Conservation (phyloP, 345 rosid species). For the Chamaenerion angustifolium region DNA sequence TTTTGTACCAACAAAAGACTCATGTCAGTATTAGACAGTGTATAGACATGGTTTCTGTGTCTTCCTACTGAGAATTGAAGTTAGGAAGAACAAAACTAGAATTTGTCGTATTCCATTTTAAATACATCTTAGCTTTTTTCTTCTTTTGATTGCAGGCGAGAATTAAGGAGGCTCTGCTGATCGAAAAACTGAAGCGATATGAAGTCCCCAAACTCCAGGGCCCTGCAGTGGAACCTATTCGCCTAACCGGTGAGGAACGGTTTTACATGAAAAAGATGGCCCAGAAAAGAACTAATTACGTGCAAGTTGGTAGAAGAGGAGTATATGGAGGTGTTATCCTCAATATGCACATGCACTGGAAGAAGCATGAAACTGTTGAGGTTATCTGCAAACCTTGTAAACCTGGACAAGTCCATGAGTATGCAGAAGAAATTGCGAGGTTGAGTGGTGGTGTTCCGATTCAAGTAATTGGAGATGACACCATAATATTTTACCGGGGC, state of each 20-base stretch:
- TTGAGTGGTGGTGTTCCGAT: constrained; percentile 82
- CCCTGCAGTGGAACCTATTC: constrained; percentile 61
- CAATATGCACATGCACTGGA: constrained; percentile 96
- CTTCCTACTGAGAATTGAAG: too few relatives aligned
- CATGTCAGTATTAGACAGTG: too few relatives aligned
- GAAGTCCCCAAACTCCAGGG: constrained; percentile 76
- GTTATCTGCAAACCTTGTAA: constrained; percentile 77
- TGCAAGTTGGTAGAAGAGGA: constrained; percentile 60
- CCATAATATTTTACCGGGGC: constrained; percentile 68
- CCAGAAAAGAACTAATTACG: constrained; percentile 80
- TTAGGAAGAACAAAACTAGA: too few relatives aligned
- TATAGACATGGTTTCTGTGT: too few relatives aligned
- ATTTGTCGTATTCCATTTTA: too few relatives aligned
- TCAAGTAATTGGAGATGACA: constrained; percentile 62
- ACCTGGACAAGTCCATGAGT: constrained; percentile 56
- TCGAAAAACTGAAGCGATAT: constrained; percentile 73
- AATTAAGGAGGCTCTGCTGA: constrained; percentile 67
- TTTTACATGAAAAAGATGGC: constrained; percentile 73
- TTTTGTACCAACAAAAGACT: too few relatives aligned
- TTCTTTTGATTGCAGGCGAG: constrained; percentile 34
- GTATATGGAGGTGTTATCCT: constrained; percentile 82
- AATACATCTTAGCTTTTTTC: background rate
- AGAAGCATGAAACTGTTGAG: constrained; percentile 87
- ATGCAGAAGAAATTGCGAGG: constrained; percentile 63
- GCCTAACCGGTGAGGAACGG: constrained; percentile 73